Evolutionary conservation across 768 basidiomycete genomes (phyloP), one percentile per base, ranked within the genome.

Genomic region (Serendipita sp.): DNA sequence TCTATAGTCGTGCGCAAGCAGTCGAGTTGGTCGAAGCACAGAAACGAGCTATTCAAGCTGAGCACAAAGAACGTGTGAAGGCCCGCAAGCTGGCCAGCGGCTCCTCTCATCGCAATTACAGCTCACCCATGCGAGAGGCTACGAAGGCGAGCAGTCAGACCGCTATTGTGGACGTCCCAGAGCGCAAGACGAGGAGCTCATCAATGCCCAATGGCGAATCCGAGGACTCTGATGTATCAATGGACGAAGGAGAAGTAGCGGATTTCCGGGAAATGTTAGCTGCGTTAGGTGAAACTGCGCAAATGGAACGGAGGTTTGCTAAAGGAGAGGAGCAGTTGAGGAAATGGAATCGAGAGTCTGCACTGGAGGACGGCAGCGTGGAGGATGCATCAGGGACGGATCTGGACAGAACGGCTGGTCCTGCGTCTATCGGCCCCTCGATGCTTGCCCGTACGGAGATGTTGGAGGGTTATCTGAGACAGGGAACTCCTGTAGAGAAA

Each of bases 1-100:
- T 58, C 30, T 58, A 13, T 3, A 58, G 22, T 58, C 53, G 53
- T 58, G 53, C 53, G 14, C 53, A 58, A 58, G 53, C 53, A n/a
- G 22, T 31, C 9, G 53, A 58, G n/a, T 31, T 58, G 9, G 53
- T 28, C 17, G 53, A 58, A n/a, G 53, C 53, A 11, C 53, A 58
- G 17, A 33, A 22, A 3, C 22, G 31, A 31, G 53, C 30, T 22
- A 58, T 58, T 28, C 53, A 58, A 31, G 28, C n/a, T 4, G 31
- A 34, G 17, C 30, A 58, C 31, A 31, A 58, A n/a, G 22, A 58
- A 31, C 53, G 53, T 58, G 5, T n/a, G 11, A 26, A 34, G 24
- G 31, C 53, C 22, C 20, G 30, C 17, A 22, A n/a, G 24, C 24
- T 33, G 20, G 31, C 53, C 4, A 34, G 53, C 11, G 31, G 4